Evolutionary conservation across 2,329 filamentous ascomycete genomes (phyloP).

Genomic region (Cladosporium colombiae): DNA sequence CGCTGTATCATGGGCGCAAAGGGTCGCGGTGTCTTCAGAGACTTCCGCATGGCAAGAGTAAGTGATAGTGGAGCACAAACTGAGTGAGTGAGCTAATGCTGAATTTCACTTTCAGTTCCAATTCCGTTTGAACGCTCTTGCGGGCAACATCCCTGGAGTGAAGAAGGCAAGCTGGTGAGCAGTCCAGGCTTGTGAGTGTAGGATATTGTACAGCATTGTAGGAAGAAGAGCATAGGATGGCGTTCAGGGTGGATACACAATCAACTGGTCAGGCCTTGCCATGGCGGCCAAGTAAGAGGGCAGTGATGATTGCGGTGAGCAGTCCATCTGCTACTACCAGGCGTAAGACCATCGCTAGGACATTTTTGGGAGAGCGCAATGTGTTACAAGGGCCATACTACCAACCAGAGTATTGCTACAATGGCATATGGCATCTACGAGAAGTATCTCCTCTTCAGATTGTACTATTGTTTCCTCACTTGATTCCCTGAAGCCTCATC

Average conservation of each 20-base stretch:
- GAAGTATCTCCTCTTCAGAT: conserved; percentile 2
- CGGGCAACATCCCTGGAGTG: conserved; percentile 84
- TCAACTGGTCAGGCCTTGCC: neutral
- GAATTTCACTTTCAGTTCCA: conserved; percentile 64
- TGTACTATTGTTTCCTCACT: neutral
- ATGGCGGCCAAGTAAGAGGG: neutral
- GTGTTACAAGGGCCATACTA: neutral
- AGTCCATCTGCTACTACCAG: neutral
- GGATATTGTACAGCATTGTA: conserved; percentile 19
- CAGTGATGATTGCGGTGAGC: neutral
- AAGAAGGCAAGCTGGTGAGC: conserved; percentile 90
- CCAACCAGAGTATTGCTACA: neutral
- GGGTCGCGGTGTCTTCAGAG: conserved; percentile 83
- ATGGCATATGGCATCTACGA: neutral
- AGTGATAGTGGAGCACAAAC: conserved; percentile 43
- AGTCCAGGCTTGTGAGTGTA: conserved; percentile 6
- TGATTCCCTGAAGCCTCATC: neutral
- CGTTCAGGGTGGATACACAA: neutral
- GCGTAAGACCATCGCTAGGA: conserved; percentile 2
- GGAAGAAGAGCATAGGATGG: conserved; percentile 13
- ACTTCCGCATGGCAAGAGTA: conserved; percentile 91
- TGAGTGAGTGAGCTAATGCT: conserved; percentile 18
- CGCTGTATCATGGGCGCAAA: conserved; percentile 91
- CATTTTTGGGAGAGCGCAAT: neutral
- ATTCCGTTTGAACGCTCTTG: conserved; percentile 86